phyloP scores from a whole-genome alignment of 163 green algal genomes.

The Trebouxiophyceae sp. region DNA sequence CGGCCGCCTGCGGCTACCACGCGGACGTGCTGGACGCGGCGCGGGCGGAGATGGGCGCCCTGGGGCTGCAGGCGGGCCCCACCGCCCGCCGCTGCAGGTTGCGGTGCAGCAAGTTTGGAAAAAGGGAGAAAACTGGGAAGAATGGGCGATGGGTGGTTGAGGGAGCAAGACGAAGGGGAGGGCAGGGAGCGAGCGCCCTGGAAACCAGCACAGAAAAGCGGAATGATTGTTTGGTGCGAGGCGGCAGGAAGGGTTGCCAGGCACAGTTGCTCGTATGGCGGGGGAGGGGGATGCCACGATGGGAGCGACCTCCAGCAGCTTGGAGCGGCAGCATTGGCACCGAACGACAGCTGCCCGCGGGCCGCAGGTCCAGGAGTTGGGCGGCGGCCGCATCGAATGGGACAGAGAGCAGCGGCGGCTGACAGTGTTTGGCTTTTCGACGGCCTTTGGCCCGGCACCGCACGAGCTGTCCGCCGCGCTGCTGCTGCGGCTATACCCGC shows the following conservation, averaged over 20 bases:
- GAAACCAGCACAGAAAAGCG: no score
- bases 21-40: constrained; percentile 54
- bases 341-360: background rate
- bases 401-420: constrained; percentile 24
- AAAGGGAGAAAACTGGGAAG: no score
- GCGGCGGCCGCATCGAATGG: constrained; percentile 70
- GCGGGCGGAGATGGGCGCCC: background rate
- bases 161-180: no score
- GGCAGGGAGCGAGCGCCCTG: no score
- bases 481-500: constrained; percentile 45
- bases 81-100: background rate
- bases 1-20: constrained; percentile 55
- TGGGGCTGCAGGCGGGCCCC: no score
- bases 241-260: background rate
- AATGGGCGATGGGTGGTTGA: no score
- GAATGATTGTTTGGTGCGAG: no score
- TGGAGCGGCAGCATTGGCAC: no score
- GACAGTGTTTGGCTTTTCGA: constrained; percentile 64
- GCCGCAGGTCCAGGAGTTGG: constrained; percentile 41
- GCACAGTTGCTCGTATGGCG: background rate
- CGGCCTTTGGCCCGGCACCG: constrained; percentile 62
- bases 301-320: no score
- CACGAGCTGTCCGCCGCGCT: constrained; percentile 62
- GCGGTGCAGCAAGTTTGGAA: background rate
- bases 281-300: background rate